These are phyloP conservation scores for Coprinopsis strossmayeri DNA, from an alignment of 768 basidiomycete genomes.

Conservation along the genomic window DNA sequence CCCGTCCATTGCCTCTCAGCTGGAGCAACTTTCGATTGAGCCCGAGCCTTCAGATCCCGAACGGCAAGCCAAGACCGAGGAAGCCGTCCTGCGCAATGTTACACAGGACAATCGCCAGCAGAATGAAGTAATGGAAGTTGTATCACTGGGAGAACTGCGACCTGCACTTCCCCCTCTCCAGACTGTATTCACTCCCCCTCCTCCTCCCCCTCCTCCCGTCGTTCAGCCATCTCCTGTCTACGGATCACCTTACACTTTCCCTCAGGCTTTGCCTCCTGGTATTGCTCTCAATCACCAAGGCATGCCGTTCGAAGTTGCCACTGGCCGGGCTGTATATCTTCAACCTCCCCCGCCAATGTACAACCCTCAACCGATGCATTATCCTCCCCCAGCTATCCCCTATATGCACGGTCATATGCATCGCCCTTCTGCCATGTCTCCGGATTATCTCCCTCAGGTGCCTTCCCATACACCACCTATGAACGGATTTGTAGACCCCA, in stretches of 20 bases:
- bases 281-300: conserved; percentile 70
- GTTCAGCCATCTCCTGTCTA: conserved; percentile 50
- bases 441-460: conserved; percentile 51
- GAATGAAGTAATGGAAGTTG: no score
- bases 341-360: conserved; percentile 55
- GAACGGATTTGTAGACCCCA: conserved; percentile 59
- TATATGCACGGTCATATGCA: conserved; percentile 52
- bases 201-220: conserved; percentile 26
- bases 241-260: conserved; percentile 62
- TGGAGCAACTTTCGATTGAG: conserved; percentile 33
- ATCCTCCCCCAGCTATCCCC: conserved; percentile 38
- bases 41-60: conserved; percentile 27
- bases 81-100: conserved; percentile 39
- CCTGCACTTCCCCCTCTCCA: conserved; percentile 34
- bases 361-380: conserved; percentile 59
- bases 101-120: no score
- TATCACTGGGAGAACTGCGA: conserved; percentile 19
- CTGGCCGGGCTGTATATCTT: conserved; percentile 74
- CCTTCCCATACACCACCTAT: conserved; percentile 55
- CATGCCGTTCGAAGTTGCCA: conserved; percentile 75
- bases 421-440: conserved; percentile 51
- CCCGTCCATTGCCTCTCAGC: conserved; percentile 27
- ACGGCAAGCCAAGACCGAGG: conserved; percentile 37
- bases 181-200: conserved; percentile 36
- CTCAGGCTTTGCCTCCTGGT: conserved; percentile 61